Conservation (phyloP, 2,329 filamentous ascomycete genomes). For the Akanthomyces uredinophilus region DNA sequence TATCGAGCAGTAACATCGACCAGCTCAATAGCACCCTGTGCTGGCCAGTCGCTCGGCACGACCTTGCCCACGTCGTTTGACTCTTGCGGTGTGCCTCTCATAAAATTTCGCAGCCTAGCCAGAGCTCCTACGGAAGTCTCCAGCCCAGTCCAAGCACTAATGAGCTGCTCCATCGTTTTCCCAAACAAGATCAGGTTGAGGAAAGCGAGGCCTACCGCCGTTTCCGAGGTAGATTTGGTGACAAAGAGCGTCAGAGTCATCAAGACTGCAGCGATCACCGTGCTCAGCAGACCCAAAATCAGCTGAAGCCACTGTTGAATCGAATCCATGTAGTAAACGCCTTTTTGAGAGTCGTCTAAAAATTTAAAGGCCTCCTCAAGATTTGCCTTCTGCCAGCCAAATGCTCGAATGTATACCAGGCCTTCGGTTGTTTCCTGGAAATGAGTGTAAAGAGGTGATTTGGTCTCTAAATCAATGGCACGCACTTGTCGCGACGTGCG, state of each 20-base stretch:
- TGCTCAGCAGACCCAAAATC: too few relatives aligned
- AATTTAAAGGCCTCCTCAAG: slow-evolving; percentile 31
- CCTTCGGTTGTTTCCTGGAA: slow-evolving; percentile 41
- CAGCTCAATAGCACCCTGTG: not conserved
- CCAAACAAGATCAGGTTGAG: not conserved
- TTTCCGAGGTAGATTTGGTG: not conserved
- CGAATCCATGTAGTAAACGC: too few relatives aligned
- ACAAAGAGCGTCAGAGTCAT: not conserved
- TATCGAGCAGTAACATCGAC: not conserved
- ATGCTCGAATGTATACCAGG: slow-evolving; percentile 44
- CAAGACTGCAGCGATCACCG: too few relatives aligned
- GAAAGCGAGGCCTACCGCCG: not conserved
- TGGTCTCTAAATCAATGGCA: slow-evolving; percentile 29
- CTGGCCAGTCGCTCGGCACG: not conserved
- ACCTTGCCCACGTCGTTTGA: not conserved
- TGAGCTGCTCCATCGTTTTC: not conserved
- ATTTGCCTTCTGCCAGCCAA: slow-evolving; percentile 31
- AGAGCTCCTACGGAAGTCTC: not conserved
- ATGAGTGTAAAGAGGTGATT: slow-evolving; percentile 27
- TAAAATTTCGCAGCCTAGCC: not conserved
- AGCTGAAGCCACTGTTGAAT: too few relatives aligned
- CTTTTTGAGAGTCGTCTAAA: too few relatives aligned
- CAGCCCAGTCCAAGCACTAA: not conserved
- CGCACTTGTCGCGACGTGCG: slow-evolving; percentile 29
- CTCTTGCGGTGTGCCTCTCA: not conserved